A percentile compares a stretch with the other conserved stretches of the same genome.
phyloP scores from a whole-genome alignment of 305 asterid genomes.

The Fraxinus greggii region DNA sequence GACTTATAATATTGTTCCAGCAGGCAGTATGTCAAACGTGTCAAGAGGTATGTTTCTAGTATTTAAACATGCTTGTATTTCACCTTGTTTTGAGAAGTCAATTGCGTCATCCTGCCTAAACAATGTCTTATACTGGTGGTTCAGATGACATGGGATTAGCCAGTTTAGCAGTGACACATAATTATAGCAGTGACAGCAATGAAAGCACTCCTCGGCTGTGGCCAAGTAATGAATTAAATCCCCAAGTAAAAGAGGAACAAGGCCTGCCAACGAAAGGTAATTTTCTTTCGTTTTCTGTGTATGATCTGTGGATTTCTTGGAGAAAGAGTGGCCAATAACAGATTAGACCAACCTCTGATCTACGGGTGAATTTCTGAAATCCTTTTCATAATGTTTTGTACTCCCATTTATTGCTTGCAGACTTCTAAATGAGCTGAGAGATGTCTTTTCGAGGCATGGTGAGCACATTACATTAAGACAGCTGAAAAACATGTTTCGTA shows the following conservation, averaged over 20 bases:
- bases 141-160: slow-evolving; percentile 54
- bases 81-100: slow-evolving; percentile 3
- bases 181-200: slow-evolving; percentile 61
- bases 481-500: neutral
- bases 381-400: neutral
- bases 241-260: slow-evolving; percentile 35
- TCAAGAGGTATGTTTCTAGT: slow-evolving; percentile 45
- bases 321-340: neutral
- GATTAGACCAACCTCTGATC: neutral
- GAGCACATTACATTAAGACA: neutral
- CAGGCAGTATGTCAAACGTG: slow-evolving; percentile 32
- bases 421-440: neutral
- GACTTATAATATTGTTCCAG: slow-evolving; percentile 41
- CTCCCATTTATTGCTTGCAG: neutral
- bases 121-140: slow-evolving; percentile 13
- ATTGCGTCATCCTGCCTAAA: neutral
- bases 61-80: slow-evolving; percentile 6
- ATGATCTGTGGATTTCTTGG: neutral
- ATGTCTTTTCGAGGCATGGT: neutral
- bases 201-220: slow-evolving; percentile 50
- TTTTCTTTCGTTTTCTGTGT: slow-evolving; percentile 14
- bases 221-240: slow-evolving; percentile 33
- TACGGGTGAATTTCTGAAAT: neutral
- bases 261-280: slow-evolving; percentile 49
- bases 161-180: slow-evolving; percentile 29